Percentiles rank a stretch among this genome's conserved stretches.
phyloP scores from a whole-genome alignment of 305 asterid genomes.

The Rubia tinctorum region DNA sequence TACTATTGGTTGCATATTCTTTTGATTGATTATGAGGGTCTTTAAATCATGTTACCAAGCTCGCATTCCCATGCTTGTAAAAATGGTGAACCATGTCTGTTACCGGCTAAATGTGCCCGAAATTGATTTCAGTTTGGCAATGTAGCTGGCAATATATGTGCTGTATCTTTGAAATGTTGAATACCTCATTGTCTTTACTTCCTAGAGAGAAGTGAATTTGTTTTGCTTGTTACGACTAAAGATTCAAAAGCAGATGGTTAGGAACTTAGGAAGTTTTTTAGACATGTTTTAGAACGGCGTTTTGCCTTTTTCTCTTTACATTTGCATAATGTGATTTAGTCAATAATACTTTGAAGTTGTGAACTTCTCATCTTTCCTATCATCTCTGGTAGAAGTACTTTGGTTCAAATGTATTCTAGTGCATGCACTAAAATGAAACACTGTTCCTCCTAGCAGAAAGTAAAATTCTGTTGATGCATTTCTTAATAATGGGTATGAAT shows the following conservation, averaged over 20 bases:
- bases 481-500: not conserved
- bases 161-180: not conserved
- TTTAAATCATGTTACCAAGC: not conserved
- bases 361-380: not conserved
- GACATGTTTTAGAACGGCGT: not conserved
- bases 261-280: not conserved
- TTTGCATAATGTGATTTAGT: not conserved
- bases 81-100: not conserved
- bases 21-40: not conserved
- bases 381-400: not conserved
- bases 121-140: too few species aligned
- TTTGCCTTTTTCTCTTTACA: not conserved
- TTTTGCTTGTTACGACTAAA: not conserved
- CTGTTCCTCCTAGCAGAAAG: not conserved
- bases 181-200: not conserved
- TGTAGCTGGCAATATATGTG: not conserved
- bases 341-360: not conserved
- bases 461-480: not conserved
- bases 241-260: not conserved
- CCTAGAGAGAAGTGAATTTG: not conserved
- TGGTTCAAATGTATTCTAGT: not conserved
- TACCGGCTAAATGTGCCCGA: not conserved
- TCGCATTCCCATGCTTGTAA: not conserved
- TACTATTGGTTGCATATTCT: not conserved
- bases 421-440: not conserved